phyloP scores from a whole-genome alignment of 2,329 filamentous ascomycete genomes.

The Pseudocercospora macadamiae region DNA sequence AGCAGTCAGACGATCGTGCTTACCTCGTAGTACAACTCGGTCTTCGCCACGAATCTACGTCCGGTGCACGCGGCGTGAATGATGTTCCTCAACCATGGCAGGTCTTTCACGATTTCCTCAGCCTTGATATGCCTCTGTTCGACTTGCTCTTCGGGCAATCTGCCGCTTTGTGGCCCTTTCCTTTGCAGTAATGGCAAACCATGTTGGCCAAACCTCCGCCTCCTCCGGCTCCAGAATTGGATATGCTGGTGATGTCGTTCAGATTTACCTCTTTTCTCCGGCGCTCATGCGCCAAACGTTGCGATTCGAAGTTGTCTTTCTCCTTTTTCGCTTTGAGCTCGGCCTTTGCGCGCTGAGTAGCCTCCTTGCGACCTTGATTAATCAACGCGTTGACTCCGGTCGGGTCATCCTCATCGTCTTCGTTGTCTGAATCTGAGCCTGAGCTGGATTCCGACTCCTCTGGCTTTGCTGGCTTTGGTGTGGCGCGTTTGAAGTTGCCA shows the following conservation, averaged over 20 bases:
- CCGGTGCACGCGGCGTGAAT: too few relatives aligned
- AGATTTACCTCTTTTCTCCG: conserved; percentile 70
- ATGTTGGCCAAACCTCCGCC: conserved; percentile 35
- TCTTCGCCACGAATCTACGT: too few relatives aligned
- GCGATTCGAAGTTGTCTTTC: conserved; percentile 51
- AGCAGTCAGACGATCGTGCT: neutral
- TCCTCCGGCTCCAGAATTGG: conserved; percentile 41
- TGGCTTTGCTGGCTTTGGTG: conserved; percentile 47
- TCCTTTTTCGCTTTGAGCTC: conserved; percentile 53
- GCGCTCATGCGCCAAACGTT: conserved; percentile 60
- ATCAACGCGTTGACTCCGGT: conserved; percentile 48
- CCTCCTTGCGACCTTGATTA: conserved; percentile 50
- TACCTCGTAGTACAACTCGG: too few relatives aligned
- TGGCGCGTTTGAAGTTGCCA: conserved; percentile 49
- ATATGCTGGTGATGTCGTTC: conserved; percentile 59
- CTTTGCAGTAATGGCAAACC: conserved; percentile 64
- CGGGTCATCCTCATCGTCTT: conserved; percentile 46
- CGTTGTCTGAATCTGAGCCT: conserved; percentile 41
- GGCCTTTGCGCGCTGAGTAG: conserved; percentile 46
- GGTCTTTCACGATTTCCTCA: conserved; percentile 15
- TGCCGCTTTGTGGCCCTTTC: conserved; percentile 61
- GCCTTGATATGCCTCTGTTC: conserved; percentile 16
- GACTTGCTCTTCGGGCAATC: conserved; percentile 54
- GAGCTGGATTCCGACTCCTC: conserved; percentile 31
- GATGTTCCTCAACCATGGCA: neutral